Percentiles rank a stretch among this genome's conserved stretches.
phyloP scores from a whole-genome alignment of 106 monocot genomes.

The Iris macrosiphon region DNA sequence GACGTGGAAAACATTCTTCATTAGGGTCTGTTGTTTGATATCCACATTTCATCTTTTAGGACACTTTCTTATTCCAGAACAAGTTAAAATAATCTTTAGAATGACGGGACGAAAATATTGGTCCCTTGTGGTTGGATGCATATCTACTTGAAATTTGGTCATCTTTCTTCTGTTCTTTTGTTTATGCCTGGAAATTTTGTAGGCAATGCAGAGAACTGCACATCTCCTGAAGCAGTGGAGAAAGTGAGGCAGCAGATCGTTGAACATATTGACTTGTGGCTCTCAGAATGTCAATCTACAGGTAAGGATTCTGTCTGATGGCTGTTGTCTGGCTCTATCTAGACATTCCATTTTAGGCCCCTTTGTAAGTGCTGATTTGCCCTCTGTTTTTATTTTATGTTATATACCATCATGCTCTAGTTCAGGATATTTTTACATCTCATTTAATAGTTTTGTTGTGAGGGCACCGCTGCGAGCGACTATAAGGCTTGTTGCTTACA shows the following conservation, averaged over 20 bases:
- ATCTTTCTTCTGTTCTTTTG: no score
- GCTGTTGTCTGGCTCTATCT: not conserved
- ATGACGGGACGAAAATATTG: no score
- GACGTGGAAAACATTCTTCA: not conserved
- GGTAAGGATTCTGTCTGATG: conserved; percentile 20
- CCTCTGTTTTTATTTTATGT: no score
- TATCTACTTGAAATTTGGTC: not conserved
- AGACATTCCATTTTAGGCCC: no score
- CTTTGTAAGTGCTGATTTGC: no score
- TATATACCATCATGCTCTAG: no score
- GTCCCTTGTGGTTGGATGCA: no score
- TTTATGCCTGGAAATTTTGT: conserved; percentile 7
- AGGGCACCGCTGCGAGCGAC: no score
- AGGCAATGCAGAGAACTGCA: conserved; percentile 86
- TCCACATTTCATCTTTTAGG: not conserved
- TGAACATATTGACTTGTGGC: conserved; percentile 86
- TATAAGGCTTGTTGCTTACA: no score
- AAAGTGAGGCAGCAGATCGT: conserved; percentile 85
- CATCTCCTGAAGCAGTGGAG: conserved; percentile 71
- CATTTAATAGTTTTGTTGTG: no score
- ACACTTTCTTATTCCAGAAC: not conserved
- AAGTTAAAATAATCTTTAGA: not conserved
- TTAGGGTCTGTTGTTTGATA: not conserved
- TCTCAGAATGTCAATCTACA: conserved; percentile 63
- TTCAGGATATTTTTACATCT: no score